These are phyloP conservation scores for Pinguiococcus pyrenoidosus DNA, from an alignment of 108 stramenopile genomes.

Conservation along the genomic window DNA sequence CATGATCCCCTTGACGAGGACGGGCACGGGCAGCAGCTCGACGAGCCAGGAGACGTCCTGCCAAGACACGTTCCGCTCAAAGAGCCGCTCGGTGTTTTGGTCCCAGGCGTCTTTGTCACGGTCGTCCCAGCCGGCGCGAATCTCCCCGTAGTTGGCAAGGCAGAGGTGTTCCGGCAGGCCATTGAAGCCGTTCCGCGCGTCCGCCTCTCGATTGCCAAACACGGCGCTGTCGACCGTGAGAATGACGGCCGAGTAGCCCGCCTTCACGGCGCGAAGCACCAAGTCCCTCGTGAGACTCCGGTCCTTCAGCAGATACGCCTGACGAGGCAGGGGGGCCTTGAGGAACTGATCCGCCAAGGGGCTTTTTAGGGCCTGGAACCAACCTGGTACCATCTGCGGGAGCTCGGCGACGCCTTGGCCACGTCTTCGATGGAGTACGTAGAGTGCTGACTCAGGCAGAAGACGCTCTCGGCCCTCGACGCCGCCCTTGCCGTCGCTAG, in stretches of 20 bases:
- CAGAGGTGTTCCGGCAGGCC: slow-evolving; percentile 12
- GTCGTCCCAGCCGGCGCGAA: slow-evolving; percentile 10
- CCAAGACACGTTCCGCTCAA: slow-evolving; percentile 7
- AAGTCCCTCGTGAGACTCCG: slow-evolving; percentile 10
- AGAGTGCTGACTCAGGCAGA: slow-evolving; percentile 21
- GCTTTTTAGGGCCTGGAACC: not conserved
- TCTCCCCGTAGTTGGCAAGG: slow-evolving; percentile 17
- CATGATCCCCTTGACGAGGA: slow-evolving; percentile 19
- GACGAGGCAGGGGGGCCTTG: too few species aligned
- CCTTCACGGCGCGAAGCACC: not conserved
- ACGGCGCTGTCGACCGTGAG: slow-evolving; percentile 11
- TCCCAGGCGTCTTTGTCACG: slow-evolving; percentile 22
- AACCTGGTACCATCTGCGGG: slow-evolving; percentile 16
- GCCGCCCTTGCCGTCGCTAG: slow-evolving; percentile 12
- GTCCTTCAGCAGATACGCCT: too few species aligned
- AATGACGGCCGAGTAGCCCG: not conserved
- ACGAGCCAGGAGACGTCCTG: slow-evolving; percentile 11
- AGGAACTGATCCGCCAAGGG: too few species aligned
- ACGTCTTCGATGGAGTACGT: slow-evolving; percentile 14
- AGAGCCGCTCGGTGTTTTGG: slow-evolving; percentile 23
- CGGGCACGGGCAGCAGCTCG: slow-evolving; percentile 1
- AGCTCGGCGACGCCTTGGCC: slow-evolving; percentile 7
- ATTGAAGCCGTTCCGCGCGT: slow-evolving; percentile 24
- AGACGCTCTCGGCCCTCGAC: slow-evolving; percentile 1
- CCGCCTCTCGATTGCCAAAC: slow-evolving; percentile 23